Evolutionary conservation across 129 eudicot genomes (phyloP).

Genomic region (Arctium lappa): DNA sequence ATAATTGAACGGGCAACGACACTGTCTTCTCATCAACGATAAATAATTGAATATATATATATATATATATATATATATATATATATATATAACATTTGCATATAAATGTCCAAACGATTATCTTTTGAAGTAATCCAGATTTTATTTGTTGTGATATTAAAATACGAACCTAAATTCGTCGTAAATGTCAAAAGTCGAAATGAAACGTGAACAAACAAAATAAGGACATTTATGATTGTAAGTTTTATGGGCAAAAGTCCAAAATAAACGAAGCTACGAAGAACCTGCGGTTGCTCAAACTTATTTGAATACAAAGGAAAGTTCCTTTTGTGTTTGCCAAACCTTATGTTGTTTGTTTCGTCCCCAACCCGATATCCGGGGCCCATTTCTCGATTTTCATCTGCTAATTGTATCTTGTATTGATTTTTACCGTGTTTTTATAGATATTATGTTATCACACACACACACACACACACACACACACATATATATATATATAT

Average conservation of each 20-base stretch:
- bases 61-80: too few species aligned
- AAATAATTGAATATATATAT: neutral
- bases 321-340: constrained; percentile 20
- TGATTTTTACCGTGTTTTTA: neutral
- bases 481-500: too few species aligned
- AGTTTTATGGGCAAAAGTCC: constrained; percentile 26
- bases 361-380: neutral
- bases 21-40: neutral
- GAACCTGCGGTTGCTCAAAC: constrained; percentile 38
- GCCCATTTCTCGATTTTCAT: constrained; percentile 5
- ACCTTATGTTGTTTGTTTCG: constrained; percentile 17
- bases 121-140: neutral
- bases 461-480: too few species aligned
- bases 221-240: constrained; percentile 27
- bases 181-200: neutral
- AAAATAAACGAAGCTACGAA: constrained; percentile 39
- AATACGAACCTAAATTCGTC: neutral
- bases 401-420: neutral
- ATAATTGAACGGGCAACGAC: neutral
- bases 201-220: constrained; percentile 23
- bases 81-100: neutral
- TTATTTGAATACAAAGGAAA: constrained; percentile 27
- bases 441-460: too few species aligned
- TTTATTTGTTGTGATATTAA: neutral
- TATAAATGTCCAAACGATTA: neutral